Evolutionary conservation across 345 rosid species (phyloP).

Genomic region (Eutrema japonicum): DNA sequence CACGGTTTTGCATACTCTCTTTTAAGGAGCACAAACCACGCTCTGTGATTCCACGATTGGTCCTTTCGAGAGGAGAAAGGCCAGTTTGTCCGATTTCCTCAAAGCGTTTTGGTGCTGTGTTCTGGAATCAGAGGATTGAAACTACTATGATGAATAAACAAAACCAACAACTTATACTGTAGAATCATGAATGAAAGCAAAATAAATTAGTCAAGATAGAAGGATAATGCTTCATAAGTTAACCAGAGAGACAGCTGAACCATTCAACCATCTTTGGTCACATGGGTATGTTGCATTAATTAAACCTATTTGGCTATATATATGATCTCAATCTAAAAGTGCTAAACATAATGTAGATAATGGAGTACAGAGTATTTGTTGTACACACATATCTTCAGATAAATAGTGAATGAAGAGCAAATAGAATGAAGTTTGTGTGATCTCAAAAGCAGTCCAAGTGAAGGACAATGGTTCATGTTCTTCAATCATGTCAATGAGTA

Average conservation of each 20-base stretch:
- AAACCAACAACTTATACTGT: slow-evolving; percentile 4
- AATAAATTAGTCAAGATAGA: neutral
- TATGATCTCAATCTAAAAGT: neutral
- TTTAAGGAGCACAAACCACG: too few relatives aligned
- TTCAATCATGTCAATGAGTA: neutral
- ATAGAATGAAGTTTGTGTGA: slow-evolving; percentile 7
- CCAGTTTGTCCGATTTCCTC: too few relatives aligned
- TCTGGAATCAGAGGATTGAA: slow-evolving; percentile 28
- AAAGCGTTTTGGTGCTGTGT: too few relatives aligned
- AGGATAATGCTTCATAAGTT: slow-evolving; percentile 3
- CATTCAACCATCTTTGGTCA: neutral
- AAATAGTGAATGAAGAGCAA: neutral
- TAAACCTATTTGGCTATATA: neutral
- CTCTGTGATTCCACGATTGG: too few relatives aligned
- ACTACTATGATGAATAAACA: slow-evolving; percentile 41
- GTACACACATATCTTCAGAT: neutral
- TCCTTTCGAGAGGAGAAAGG: too few relatives aligned
- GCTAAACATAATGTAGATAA: neutral
- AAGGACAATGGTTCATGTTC: slow-evolving; percentile 9
- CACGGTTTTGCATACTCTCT: too few relatives aligned
- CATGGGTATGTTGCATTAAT: neutral
- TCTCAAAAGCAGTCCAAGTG: slow-evolving; percentile 1
- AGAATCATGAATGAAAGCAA: slow-evolving; percentile 5
- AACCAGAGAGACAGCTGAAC: neutral
- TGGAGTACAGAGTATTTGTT: neutral